These are phyloP conservation scores for Dentiscutata heterogama DNA, from an alignment of 371 early-diverging fungal genomes.

Conservation along the genomic window DNA sequence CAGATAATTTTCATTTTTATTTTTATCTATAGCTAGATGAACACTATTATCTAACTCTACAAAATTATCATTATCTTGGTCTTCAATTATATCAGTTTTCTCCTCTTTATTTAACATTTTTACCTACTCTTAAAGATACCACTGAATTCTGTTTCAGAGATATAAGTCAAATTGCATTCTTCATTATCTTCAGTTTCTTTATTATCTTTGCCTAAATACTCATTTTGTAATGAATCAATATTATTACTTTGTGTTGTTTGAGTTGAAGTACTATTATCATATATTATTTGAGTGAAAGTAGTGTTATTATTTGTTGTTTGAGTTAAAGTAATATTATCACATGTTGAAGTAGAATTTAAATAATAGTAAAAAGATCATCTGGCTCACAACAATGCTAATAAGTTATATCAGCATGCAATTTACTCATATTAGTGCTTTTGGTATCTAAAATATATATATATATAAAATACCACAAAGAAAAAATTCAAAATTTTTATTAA, in stretches of 20 bases:
- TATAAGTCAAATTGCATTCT: neutral
- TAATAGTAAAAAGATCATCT: neutral
- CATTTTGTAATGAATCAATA: neutral
- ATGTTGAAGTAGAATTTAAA: neutral
- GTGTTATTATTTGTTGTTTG: neutral
- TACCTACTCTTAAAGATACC: neutral
- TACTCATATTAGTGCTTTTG: neutral
- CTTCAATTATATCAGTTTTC: neutral
- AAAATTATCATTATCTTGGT: neutral
- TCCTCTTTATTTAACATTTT: slow-evolving; percentile 6
- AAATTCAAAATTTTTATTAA: neutral
- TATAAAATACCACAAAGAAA: too few species aligned
- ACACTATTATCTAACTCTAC: neutral
- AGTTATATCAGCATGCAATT: slow-evolving; percentile 1
- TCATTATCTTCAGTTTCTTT: too few species aligned
- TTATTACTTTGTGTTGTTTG: too few species aligned
- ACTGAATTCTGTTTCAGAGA: neutral
- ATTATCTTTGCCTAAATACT: too few species aligned
- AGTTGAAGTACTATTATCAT: too few species aligned
- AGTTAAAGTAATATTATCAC: neutral
- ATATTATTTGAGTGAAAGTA: neutral
- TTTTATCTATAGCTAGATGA: neutral
- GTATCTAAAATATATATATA: neutral
- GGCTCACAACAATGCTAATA: neutral
- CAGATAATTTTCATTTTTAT: slow-evolving; percentile 23